These are phyloP conservation scores for Suillus luteus DNA, from an alignment of 768 basidiomycete genomes.

Conservation along the genomic window DNA sequence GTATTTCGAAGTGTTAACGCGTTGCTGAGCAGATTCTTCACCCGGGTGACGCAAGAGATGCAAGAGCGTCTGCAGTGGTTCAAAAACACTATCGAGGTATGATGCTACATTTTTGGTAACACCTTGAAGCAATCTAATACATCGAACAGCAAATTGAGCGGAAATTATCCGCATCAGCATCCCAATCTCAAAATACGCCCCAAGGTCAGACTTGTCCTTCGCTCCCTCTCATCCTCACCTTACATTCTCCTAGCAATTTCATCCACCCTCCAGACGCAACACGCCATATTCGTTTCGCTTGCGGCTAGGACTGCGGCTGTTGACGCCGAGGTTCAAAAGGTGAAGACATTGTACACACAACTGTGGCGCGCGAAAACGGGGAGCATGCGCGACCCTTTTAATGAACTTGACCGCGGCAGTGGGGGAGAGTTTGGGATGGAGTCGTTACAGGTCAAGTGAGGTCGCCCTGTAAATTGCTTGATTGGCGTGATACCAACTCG, in stretches of 20 bases:
- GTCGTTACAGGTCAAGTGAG: constrained; percentile 26
- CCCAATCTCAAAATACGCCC: constrained; percentile 67
- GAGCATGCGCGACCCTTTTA: constrained; percentile 83
- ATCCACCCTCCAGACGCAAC: constrained; percentile 78
- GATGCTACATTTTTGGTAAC: constrained; percentile 1
- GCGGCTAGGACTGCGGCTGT: constrained; percentile 76
- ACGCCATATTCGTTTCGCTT: constrained; percentile 73
- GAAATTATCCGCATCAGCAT: constrained; percentile 68
- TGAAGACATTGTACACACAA: constrained; percentile 74
- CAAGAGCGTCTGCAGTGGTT: constrained; percentile 74
- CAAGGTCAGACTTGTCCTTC: constrained; percentile 51
- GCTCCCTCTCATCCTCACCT: constrained; percentile 12
- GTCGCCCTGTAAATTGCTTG: not conserved
- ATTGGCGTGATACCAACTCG: not conserved
- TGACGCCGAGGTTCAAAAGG: constrained; percentile 73
- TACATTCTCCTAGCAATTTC: constrained; percentile 54
- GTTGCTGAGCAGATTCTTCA: constrained; percentile 58
- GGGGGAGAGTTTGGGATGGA: constrained; percentile 49
- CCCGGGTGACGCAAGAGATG: constrained; percentile 71
- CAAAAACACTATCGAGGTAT: constrained; percentile 77
- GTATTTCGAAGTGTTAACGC: not conserved
- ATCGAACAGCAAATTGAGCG: constrained; percentile 63
- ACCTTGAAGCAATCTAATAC: not conserved
- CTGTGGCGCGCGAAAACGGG: constrained; percentile 81
- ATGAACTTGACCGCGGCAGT: constrained; percentile 44